Evolutionary conservation across 2,329 filamentous ascomycete species (phyloP), one percentile per base, ranked within the genome.

Genomic region (Alternaria angustiovoidea): DNA sequence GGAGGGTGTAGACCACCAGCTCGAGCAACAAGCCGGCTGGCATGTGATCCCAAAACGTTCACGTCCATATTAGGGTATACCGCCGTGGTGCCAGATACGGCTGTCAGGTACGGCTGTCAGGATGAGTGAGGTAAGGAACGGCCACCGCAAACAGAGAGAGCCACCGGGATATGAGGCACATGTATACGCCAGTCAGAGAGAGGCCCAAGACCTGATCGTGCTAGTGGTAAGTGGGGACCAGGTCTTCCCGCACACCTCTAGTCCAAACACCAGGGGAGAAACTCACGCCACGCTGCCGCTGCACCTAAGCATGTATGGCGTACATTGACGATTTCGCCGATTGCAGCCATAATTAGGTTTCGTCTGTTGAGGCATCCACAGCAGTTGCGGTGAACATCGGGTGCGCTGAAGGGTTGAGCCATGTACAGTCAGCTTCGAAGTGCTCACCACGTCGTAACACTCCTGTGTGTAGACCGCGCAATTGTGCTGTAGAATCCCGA

Each of bases 1-100:
- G 82, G 80, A 28, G 82, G 80, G 32, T 71, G 57, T 1, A 75
- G 62, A 44, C 74, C 74, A 20, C 74, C 75, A 58, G 48, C 65
- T n/a, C 72, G 70, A 51, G 65, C 53, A 34, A 70, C 61, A 11
- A 74, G 66, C 30, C 43, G 32, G 30, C 57, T 38, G 2, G 46
- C 48, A 49, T 57, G 41, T 43, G 42, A 53, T 28, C 28, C 47
- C 47, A 64, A 30, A 38, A 34, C 46, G 8, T 42, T 32, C 26
- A 49, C 51, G 41, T 59, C 56, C 30, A 56, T 54, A 54, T 63
- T 67, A 34, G 42, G 32, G 28, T 57, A 8, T 41, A 26, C 46
- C 42, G 39, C 20, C 18, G 46, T 48, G 22, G 34, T 36, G 32
- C 41, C 22, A 46, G 52, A 14, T 22, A 41, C 47, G 38, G 22